Percentiles rank a stretch among this genome's conserved stretches.
These are phyloP conservation scores for Aspergillus cristatus DNA, from an alignment of 495 filamentous ascomycete genomes.

Conservation along the genomic window DNA sequence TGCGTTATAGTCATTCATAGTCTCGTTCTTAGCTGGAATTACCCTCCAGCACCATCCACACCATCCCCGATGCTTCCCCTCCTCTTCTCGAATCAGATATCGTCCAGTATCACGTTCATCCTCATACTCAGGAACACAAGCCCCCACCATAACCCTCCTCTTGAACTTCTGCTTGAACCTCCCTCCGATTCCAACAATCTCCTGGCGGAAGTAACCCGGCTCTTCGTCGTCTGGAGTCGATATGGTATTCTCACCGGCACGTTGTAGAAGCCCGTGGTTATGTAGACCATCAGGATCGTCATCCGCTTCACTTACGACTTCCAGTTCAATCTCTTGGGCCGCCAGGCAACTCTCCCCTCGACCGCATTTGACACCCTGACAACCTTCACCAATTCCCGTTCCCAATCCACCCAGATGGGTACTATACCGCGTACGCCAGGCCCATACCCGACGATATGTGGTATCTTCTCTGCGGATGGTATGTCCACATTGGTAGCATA, in stretches of 20 bases:
- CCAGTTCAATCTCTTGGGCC: constrained; percentile 63
- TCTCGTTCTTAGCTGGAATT: too few relatives aligned
- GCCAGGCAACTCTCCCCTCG: constrained; percentile 60
- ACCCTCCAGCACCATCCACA: constrained; percentile 44
- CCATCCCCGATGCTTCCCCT: constrained; percentile 38
- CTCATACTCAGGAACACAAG: constrained; percentile 71
- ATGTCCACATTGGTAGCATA: constrained; percentile 72
- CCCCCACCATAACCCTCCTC: constrained; percentile 65
- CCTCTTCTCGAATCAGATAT: constrained; percentile 58
- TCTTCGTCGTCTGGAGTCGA: constrained; percentile 28
- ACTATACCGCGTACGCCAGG: constrained; percentile 79
- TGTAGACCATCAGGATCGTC: constrained; percentile 28
- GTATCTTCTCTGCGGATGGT: constrained; percentile 57
- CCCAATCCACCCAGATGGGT: constrained; percentile 71
- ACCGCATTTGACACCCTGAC: constrained; percentile 78
- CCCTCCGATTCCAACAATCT: constrained; percentile 82
- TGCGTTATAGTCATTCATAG: too few relatives aligned
- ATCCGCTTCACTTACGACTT: constrained; percentile 68
- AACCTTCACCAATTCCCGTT: constrained; percentile 79
- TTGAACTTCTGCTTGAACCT: constrained; percentile 73
- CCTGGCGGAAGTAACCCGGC: constrained; percentile 68
- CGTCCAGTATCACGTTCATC: constrained; percentile 58
- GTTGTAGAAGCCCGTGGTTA: constrained; percentile 2
- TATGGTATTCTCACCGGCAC: constrained; percentile 3
- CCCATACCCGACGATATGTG: constrained; percentile 75